These are phyloP conservation scores for Trichosporon sp. DNA, from an alignment of 1,284 basidiomycete species.

Conservation along the genomic window DNA sequence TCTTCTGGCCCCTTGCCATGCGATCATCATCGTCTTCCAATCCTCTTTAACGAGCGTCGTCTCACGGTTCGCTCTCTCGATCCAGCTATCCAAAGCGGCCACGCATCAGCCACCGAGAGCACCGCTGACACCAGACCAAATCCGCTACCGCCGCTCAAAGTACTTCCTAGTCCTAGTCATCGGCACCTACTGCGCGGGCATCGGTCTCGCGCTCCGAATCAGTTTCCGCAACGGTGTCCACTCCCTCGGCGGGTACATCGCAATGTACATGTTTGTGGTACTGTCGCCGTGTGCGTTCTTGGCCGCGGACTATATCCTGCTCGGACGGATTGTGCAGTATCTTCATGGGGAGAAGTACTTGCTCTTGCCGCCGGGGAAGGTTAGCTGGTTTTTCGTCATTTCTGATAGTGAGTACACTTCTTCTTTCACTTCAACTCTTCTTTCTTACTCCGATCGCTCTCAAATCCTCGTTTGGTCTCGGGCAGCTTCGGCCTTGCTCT, in stretches of 20 bases:
- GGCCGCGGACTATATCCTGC: slow-evolving; percentile 63
- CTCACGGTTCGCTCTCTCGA: no score
- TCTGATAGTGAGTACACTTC: slow-evolving; percentile 51
- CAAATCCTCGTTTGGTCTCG: no score
- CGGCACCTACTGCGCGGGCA: slow-evolving; percentile 14
- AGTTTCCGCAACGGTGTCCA: slow-evolving; percentile 12
- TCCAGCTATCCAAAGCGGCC: no score
- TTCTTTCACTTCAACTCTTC: no score
- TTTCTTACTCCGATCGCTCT: no score
- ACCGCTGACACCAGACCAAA: slow-evolving; percentile 16
- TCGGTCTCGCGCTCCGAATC: slow-evolving; percentile 17
- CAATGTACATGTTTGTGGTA: slow-evolving; percentile 18
- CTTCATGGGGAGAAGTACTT: slow-evolving; percentile 52
- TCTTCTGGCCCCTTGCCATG: no score
- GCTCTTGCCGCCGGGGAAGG: slow-evolving; percentile 25
- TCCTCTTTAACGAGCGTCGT: no score
- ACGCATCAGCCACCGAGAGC: no score
- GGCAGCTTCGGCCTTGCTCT: no score
- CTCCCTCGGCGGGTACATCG: slow-evolving; percentile 12
- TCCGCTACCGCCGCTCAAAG: slow-evolving; percentile 6
- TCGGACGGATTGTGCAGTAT: slow-evolving; percentile 58
- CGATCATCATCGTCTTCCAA: no score
- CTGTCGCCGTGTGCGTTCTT: slow-evolving; percentile 64
- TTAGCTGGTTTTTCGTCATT: slow-evolving; percentile 35
- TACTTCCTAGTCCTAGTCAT: slow-evolving; percentile 18